Conservation (phyloP, 495 filamentous ascomycete species). For the Tetracladium marchalianum region DNA sequence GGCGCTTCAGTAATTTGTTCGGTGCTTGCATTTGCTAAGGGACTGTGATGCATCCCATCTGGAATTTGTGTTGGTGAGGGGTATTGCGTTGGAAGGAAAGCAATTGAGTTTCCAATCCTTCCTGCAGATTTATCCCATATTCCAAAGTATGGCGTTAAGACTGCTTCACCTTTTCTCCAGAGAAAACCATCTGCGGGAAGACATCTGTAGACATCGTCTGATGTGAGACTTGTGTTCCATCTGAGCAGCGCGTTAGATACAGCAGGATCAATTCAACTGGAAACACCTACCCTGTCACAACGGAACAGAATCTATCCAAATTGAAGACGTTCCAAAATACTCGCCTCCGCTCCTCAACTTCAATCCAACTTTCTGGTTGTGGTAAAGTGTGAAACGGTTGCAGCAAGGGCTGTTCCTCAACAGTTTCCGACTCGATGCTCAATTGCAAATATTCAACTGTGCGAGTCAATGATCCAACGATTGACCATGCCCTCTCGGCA, state of each 20-base stretch:
- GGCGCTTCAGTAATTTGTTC: constrained; percentile 9
- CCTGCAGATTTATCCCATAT: constrained; percentile 28
- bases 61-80: constrained; percentile 4
- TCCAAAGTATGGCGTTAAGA: constrained; percentile 27
- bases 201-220: constrained; percentile 28
- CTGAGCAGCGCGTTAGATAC: constrained; percentile 9
- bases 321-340: constrained; percentile 34
- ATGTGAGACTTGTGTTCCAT: constrained; percentile 31
- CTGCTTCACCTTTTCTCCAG: constrained; percentile 24
- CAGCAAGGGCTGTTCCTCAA: constrained; percentile 17
- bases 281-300: constrained; percentile 17
- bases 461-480: constrained; percentile 27
- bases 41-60: not conserved
- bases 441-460: constrained; percentile 29
- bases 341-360: constrained; percentile 27
- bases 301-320: constrained; percentile 28
- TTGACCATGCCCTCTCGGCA: constrained; percentile 23
- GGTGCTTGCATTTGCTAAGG: constrained; percentile 1
- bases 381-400: constrained; percentile 16
- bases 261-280: not conserved
- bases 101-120: constrained; percentile 26
- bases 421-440: constrained; percentile 23
- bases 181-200: constrained; percentile 27
- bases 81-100: constrained; percentile 14
- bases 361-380: constrained; percentile 23